These are phyloP conservation scores for Perilla frutescens DNA, from an alignment of 257 asterid genomes.

Conservation along the genomic window DNA sequence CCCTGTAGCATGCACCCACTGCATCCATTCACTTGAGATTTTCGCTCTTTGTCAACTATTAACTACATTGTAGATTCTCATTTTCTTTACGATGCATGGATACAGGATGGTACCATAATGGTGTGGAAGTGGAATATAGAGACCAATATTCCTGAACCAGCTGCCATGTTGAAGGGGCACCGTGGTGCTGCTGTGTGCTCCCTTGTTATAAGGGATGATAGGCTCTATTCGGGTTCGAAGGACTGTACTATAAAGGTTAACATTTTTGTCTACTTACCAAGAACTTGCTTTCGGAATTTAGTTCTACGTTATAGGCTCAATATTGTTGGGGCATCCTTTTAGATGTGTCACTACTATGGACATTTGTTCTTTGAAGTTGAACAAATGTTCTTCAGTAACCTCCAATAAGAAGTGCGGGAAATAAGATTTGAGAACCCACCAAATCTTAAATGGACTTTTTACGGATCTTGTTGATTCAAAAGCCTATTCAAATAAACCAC, in stretches of 20 bases:
- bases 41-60: no score
- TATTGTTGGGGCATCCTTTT: neutral
- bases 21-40: no score
- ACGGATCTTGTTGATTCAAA: no score
- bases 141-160: constrained; percentile 37
- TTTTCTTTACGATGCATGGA: neutral
- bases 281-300: neutral
- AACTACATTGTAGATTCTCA: neutral
- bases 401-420: no score
- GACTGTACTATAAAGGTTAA: constrained; percentile 58
- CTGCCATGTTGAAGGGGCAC: constrained; percentile 52
- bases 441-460: neutral
- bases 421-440: neutral
- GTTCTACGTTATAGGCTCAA: neutral
- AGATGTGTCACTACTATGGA: neutral
- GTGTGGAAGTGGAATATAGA: constrained; percentile 56
- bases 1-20: no score
- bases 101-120: constrained; percentile 65
- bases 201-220: constrained; percentile 51
- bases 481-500: neutral
- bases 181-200: constrained; percentile 47
- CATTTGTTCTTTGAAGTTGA: neutral
- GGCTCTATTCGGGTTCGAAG: constrained; percentile 62
- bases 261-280: neutral
- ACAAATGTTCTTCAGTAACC: neutral